A percentile compares a stretch with the other conserved stretches of the same genome.
phyloP scores from a whole-genome alignment of 768 basidiomycete genomes.

The Boletus speciosus region DNA sequence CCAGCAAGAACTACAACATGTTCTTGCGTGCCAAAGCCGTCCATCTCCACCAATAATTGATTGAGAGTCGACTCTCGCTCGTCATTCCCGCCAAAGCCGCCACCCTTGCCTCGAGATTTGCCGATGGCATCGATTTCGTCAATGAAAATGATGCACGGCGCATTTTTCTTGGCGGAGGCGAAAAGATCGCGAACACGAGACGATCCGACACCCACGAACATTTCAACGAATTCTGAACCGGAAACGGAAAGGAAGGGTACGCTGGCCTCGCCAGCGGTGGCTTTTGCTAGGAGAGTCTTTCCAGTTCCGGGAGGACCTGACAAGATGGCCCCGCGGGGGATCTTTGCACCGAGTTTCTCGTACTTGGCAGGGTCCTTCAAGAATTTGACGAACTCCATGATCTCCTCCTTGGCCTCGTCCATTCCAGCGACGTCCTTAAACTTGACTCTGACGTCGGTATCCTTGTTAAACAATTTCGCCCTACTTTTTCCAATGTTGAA shows the following conservation, averaged over 20 bases:
- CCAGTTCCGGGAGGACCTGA: conserved; percentile 98
- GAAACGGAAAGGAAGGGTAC: conserved; percentile 99
- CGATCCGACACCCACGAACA: conserved; percentile 99
- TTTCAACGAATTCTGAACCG: conserved; percentile 98
- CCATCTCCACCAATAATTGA: conserved; percentile 98
- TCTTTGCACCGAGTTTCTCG: conserved; percentile 96
- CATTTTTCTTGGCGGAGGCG: conserved; percentile 94
- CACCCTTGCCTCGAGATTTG: conserved; percentile 78
- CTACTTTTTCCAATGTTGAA: conserved; percentile 96
- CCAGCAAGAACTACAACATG: conserved; percentile 96
- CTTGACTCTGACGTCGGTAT: conserved; percentile 87
- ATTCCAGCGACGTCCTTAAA: conserved; percentile 98
- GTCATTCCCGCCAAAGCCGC: conserved; percentile 90
- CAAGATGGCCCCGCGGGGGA: conserved; percentile 90
- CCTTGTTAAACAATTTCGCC: conserved; percentile 95
- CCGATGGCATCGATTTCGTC: conserved; percentile 99
- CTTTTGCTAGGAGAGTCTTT: conserved; percentile 96
- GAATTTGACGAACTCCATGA: conserved; percentile 99
- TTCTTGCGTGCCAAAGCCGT: conserved; percentile 96
- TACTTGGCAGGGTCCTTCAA: conserved; percentile 93
- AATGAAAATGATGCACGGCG: conserved; percentile 97
- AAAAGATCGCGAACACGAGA: conserved; percentile 97
- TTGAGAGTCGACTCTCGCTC: conserved; percentile 97
- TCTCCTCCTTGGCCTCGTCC: conserved; percentile 99
- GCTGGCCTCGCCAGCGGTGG: conserved; percentile 95